A percentile compares a stretch with the other conserved stretches of the same genome.
These are phyloP conservation scores for Heliosperma pusillum DNA, from an alignment of 148 eudicot genomes.

Conservation along the genomic window DNA sequence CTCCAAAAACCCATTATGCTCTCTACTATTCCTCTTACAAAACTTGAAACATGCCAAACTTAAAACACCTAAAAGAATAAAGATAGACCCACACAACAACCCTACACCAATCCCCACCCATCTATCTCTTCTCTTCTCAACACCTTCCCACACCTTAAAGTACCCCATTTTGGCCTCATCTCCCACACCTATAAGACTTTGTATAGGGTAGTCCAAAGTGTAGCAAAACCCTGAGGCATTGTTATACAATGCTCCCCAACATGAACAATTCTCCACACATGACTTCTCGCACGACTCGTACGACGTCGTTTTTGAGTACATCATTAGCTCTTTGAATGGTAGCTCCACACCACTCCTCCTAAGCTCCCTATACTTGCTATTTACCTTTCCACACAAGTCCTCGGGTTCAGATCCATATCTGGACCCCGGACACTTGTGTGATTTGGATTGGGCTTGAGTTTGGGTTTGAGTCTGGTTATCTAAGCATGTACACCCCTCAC, in stretches of 20 bases:
- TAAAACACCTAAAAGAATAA: conserved; percentile 38
- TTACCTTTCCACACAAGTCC: conserved; percentile 35
- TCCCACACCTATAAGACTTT: conserved; percentile 57
- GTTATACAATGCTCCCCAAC: conserved; percentile 87
- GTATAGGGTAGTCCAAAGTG: conserved; percentile 69
- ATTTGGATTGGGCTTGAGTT: too few species aligned
- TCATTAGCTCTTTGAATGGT: conserved; percentile 70
- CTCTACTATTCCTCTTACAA: conserved; percentile 41
- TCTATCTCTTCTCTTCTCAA: conserved; percentile 30
- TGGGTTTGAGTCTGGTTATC: conserved; percentile 42
- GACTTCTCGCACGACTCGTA: conserved; percentile 49
- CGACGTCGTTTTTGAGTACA: conserved; percentile 35
- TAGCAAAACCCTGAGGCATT: conserved; percentile 82
- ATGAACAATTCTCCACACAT: conserved; percentile 61
- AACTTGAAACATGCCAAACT: conserved; percentile 43
- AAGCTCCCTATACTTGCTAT: conserved; percentile 21
- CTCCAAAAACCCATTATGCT: conserved; percentile 37
- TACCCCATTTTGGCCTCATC: conserved; percentile 73
- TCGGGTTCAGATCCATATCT: conserved; percentile 25
- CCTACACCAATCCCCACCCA: conserved; percentile 48
- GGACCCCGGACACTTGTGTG: conserved; percentile 36
- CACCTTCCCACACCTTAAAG: conserved; percentile 70
- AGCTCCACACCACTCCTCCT: conserved; percentile 55
- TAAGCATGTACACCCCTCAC: conserved; percentile 60
- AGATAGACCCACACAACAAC: conserved; percentile 44